Percentiles rank a stretch among this genome's conserved stretches.
phyloP scores from a whole-genome alignment of 352 stramenopile species.

The Pythium folliculosum region DNA sequence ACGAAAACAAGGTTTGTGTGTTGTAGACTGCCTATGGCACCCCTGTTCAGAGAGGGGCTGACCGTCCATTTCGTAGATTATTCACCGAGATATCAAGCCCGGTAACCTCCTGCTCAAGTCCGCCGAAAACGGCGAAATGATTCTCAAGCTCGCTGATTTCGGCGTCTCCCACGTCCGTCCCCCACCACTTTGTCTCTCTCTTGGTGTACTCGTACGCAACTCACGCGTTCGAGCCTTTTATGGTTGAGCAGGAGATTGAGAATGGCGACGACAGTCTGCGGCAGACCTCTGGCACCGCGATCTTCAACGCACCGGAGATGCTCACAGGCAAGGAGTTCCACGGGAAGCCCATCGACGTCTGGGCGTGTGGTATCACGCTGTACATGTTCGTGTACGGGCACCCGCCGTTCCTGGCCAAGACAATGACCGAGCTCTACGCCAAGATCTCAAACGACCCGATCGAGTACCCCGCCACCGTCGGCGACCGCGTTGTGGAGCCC shows the following conservation, averaged over 20 bases:
- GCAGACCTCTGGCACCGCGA: constrained; percentile 73
- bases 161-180: constrained; percentile 75
- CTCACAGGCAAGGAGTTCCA: constrained; percentile 76
- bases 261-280: constrained; percentile 70
- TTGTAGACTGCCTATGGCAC: no score
- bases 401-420: constrained; percentile 91
- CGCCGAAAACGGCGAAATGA: constrained; percentile 48
- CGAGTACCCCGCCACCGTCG: constrained; percentile 43
- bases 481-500: constrained; percentile 52
- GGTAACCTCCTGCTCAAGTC: constrained; percentile 76
- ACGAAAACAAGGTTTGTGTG: constrained; percentile 68
- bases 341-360: constrained; percentile 90
- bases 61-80: no score
- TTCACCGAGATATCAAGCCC: constrained; percentile 84
- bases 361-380: constrained; percentile 95
- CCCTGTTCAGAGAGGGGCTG: no score
- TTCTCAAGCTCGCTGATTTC: constrained; percentile 86
- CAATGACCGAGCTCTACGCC: constrained; percentile 90
- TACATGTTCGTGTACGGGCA: constrained; percentile 96
- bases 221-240: no score
- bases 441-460: constrained; percentile 88
- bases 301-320: constrained; percentile 84
- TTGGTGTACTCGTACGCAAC: no score
- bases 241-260: constrained; percentile 80
- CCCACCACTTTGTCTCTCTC: not conserved